Conservation (phyloP, 208 protist species). For the Crithidia sp. region DNA sequence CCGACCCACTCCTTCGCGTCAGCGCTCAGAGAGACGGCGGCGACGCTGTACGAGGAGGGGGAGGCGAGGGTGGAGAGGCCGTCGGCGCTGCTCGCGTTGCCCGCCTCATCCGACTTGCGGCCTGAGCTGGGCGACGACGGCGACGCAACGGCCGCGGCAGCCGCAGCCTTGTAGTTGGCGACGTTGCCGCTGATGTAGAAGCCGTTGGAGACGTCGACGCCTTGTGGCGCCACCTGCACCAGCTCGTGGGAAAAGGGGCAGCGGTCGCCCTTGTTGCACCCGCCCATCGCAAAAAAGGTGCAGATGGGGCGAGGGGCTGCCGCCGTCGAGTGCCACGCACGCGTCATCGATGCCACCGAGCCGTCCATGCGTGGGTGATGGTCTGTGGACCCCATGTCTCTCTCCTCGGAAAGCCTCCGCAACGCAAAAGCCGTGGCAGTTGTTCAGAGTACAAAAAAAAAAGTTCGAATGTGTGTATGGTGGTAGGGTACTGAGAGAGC, state of each 20-base stretch:
- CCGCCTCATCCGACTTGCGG: slow-evolving; percentile 19
- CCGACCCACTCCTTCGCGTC: slow-evolving; percentile 33
- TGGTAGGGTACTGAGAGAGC: too few relatives aligned
- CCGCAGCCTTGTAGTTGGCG: slow-evolving; percentile 41
- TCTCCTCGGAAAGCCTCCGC: not conserved
- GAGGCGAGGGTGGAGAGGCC: slow-evolving; percentile 37
- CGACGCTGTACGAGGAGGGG: slow-evolving; percentile 25
- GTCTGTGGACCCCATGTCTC: not conserved
- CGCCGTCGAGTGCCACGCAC: not conserved
- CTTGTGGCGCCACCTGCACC: slow-evolving; percentile 43
- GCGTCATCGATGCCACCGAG: not conserved
- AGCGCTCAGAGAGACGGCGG: slow-evolving; percentile 24
- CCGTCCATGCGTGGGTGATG: not conserved
- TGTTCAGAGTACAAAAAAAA: too few relatives aligned
- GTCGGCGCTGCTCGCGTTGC: slow-evolving; percentile 30
- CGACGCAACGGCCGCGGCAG: not conserved
- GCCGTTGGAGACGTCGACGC: slow-evolving; percentile 44
- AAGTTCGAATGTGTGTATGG: too few relatives aligned
- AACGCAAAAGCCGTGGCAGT: too few relatives aligned
- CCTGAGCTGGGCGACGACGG: slow-evolving; percentile 20
- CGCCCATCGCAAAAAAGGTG: slow-evolving; percentile 60
- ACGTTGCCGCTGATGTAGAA: slow-evolving; percentile 59
- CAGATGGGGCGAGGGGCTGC: slow-evolving; percentile 35
- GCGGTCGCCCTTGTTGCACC: slow-evolving; percentile 38
- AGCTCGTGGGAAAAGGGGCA: slow-evolving; percentile 57